Base-by-base conservation (phyloP, 1,284 basidiomycete genomes). In the Cutaneotrichosporon dermatis region DNA sequence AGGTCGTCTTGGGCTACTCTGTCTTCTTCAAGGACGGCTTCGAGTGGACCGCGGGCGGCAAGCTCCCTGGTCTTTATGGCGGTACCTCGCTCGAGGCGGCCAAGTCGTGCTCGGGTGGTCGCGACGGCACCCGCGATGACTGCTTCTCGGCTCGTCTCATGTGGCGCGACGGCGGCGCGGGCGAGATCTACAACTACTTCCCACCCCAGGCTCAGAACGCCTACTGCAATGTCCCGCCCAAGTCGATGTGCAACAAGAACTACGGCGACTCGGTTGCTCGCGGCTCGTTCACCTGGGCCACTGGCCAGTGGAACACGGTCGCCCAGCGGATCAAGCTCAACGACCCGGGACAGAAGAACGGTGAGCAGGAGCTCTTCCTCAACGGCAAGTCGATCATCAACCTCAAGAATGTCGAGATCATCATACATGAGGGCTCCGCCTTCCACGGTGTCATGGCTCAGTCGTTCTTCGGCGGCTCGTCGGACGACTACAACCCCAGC, bases 261-360 rank as follows among this genome's bases (percentile, higher is more conserved):
- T 78, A 70, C 53, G 76, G 76, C 13, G 76, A 76, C 59, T 78
- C 76, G 6, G 70, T 92, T 61, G 88, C 86, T 6, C 83, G 90
- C 10, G 89, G 89, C 0, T 80, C 86, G 0, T 92, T 89, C 81
- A 72, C 66, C 3, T 92, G 84, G 77, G 76, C 80, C 6, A 69
- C 74, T 4, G 86, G 84, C 8, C 83, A 85, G 68, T 90, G 88
- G 87, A 79, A 79, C 3, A 80, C 80, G 2, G 71, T 89, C 16
- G 82, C 84, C 0, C 80, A 86, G 61, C 79, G 86, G n/a, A 78
- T 88, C 55, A 85, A 82, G 72, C 67, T 88, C 59, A 89, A 89
- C 69, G 77, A 81, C 8, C 64, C 82, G 6, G 84, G 77, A 6
- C 59, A 66, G 44, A 65, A 88, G 60, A 75, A 79, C 60, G 76